These are phyloP conservation scores for Syzygium aromaticum DNA, from an alignment of 345 rosid genomes.

Conservation along the genomic window DNA sequence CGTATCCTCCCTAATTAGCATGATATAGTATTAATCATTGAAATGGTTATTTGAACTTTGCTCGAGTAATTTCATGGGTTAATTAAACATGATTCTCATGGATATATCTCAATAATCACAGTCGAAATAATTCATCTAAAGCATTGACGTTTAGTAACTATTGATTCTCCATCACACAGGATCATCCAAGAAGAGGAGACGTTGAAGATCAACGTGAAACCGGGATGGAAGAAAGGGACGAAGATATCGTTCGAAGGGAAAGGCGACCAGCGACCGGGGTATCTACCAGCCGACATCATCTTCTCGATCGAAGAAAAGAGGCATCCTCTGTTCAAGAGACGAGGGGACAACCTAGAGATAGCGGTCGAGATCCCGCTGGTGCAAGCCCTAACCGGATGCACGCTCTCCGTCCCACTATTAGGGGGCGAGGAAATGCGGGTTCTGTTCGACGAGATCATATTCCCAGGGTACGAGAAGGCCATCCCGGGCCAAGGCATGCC, in stretches of 20 bases:
- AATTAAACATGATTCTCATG: neutral
- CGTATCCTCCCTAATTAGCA: too few species aligned
- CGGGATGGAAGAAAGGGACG: slow-evolving; percentile 93
- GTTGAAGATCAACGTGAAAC: slow-evolving; percentile 51
- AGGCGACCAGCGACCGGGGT: slow-evolving; percentile 76
- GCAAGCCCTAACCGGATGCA: slow-evolving; percentile 73
- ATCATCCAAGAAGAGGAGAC: slow-evolving; percentile 54
- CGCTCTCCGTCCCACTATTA: slow-evolving; percentile 55
- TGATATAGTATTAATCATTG: neutral
- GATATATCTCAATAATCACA: neutral
- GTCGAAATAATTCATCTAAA: neutral
- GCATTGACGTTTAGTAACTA: neutral
- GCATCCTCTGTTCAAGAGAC: slow-evolving; percentile 56
- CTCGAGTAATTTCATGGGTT: too few species aligned
- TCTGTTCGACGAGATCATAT: slow-evolving; percentile 41
- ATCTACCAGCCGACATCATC: slow-evolving; percentile 54
- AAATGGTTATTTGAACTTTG: neutral
- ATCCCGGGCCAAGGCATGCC: slow-evolving; percentile 79
- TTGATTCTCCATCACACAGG: slow-evolving; percentile 17
- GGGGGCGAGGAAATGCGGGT: slow-evolving; percentile 52
- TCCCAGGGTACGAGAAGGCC: slow-evolving; percentile 53
- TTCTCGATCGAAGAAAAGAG: slow-evolving; percentile 52
- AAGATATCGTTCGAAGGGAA: slow-evolving; percentile 79
- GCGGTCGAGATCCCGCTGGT: slow-evolving; percentile 63
- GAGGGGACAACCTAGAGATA: slow-evolving; percentile 57